Evolutionary conservation across 2,329 filamentous ascomycete genomes (phyloP), one percentile per base, ranked within the genome.

Genomic region (Aureobasidium mangrovei): DNA sequence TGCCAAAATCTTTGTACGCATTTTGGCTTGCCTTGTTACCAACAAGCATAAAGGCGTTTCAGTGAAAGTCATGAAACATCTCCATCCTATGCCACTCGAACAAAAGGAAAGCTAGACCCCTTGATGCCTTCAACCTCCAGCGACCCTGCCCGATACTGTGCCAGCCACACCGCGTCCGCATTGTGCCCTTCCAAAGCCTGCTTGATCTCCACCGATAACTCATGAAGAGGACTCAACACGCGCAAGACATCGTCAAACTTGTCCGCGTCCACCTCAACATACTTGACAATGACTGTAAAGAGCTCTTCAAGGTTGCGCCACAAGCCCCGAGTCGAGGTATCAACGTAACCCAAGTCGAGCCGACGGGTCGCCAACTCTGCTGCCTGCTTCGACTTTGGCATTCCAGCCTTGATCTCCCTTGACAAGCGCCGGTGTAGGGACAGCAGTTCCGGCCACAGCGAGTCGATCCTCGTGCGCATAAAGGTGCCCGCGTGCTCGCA

Each of bases 401-500:
- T 24, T 10, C 43, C 26, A 28, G 12, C 18, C 3, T 33, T 31
- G 10, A 53, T 49, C 8, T 59, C 53, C 10, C 33, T 31, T 1
- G 27, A 12, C n/a, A 59, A 18, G 8, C 43, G 39, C 4, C 52
- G 47, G 51, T 66, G 59, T 27, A 66, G 54, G 5, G 62, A 59
- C n/a, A 61, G 18, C 24, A 68, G 47, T 18, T 53, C 53, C 32
- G 64, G 72, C 85, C 86, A 96, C 56, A 89, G 83, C 4, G 80
- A 81, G 65, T 86, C 82, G 58, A 96, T 80, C 5, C 93, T 77
- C 0, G 81, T 82, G 33, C 78, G 76, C 70, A 97, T 81, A 65
- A 98, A 98, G 57, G 89, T 83, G 0, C 90, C 88, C 0, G 88
- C 88, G 44, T 80, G 74, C 54, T 74, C 72, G 64, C 88, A 94